Evolutionary conservation across 768 basidiomycete species (phyloP).

Genomic region (Pulveroboletus ravenelii): DNA sequence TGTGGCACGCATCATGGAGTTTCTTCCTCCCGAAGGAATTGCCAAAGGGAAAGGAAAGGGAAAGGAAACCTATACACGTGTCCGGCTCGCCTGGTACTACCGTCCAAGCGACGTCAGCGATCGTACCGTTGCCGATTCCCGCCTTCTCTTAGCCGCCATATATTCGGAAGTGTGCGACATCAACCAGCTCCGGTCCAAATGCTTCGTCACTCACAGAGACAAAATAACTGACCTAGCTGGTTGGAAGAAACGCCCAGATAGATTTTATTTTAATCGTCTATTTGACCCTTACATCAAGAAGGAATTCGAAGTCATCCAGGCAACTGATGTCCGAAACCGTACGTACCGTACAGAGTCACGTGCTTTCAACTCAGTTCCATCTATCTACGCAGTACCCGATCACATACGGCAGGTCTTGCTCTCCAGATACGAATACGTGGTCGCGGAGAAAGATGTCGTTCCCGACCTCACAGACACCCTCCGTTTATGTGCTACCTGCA

Average conservation of each 20-base stretch:
- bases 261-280: conserved; percentile 93
- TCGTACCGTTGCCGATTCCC: conserved; percentile 84
- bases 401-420: conserved; percentile 73
- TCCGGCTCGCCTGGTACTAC: conserved; percentile 94
- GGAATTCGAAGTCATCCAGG: conserved; percentile 93
- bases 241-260: conserved; percentile 92
- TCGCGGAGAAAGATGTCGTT: conserved; percentile 90
- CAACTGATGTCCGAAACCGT: conserved; percentile 86
- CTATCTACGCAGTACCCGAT: conserved; percentile 59
- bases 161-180: conserved; percentile 96
- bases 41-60: conserved; percentile 62
- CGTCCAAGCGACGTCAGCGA: conserved; percentile 94
- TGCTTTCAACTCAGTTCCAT: conserved; percentile 13
- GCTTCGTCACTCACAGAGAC: conserved; percentile 92
- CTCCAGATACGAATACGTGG: conserved; percentile 88
- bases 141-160: conserved; percentile 90
- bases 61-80: conserved; percentile 71
- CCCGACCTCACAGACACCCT: conserved; percentile 84
- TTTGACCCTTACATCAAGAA: conserved; percentile 98
- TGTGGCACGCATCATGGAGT: conserved; percentile 95
- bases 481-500: conserved; percentile 82
- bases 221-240: conserved; percentile 89
- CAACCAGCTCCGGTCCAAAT: conserved; percentile 86
- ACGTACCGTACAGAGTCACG: conserved; percentile 33
- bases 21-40: conserved; percentile 74